Evolutionary conservation across 2,329 filamentous ascomycete species (phyloP).

Genomic region (Orbilia quercus): DNA sequence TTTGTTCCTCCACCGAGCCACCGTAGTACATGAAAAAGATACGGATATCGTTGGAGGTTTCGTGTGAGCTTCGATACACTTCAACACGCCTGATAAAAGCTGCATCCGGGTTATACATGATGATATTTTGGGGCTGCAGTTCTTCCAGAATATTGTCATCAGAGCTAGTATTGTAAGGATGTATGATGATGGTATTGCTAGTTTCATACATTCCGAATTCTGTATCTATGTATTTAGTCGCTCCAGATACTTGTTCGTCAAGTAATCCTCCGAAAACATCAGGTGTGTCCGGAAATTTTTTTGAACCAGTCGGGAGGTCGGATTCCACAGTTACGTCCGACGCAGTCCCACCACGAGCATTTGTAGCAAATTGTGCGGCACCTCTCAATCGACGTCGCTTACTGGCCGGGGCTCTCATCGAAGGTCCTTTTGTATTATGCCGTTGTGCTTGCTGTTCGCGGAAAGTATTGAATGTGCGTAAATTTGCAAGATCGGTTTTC

Average conservation of each 20-base stretch:
- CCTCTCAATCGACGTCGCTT: constrained; percentile 88
- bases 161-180: constrained; percentile 93
- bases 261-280: constrained; percentile 73
- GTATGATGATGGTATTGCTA: constrained; percentile 85
- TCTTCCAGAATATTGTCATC: constrained; percentile 98
- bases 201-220: constrained; percentile 93
- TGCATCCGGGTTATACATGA: constrained; percentile 98
- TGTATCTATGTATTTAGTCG: constrained; percentile 89
- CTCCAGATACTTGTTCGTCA: constrained; percentile 80
- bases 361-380: constrained; percentile 67
- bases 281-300: neutral
- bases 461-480: constrained; percentile 67
- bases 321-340: constrained; percentile 78
- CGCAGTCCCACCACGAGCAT: constrained; percentile 68
- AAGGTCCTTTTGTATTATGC: constrained; percentile 53
- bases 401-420: constrained; percentile 74
- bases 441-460: constrained; percentile 58
- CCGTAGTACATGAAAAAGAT: constrained; percentile 98
- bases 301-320: constrained; percentile 60
- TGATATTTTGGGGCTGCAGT: constrained; percentile 88
- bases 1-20: constrained; percentile 92
- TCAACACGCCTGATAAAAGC: constrained; percentile 94
- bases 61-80: constrained; percentile 87
- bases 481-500: constrained; percentile 88
- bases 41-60: constrained; percentile 79